Percentiles rank a stretch among this genome's conserved stretches.
phyloP scores from a whole-genome alignment of 495 filamentous ascomycete genomes.

The Delitschia confertaspora region DNA sequence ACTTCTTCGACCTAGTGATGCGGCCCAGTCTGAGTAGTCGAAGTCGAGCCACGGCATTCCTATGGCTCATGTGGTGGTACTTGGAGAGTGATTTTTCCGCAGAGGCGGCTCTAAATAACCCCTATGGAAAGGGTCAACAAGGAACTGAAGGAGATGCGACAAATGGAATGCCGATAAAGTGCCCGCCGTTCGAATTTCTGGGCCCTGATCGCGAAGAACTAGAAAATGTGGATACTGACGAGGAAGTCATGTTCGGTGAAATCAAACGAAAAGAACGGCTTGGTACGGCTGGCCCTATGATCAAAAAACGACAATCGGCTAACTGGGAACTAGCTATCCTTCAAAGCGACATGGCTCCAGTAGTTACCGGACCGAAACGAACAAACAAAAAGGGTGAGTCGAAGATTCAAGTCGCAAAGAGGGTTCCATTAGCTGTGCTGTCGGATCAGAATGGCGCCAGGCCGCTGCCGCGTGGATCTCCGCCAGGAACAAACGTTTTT shows the following conservation, averaged over 20 bases:
- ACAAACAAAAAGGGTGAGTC: slow-evolving; percentile 25
- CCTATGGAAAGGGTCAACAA: slow-evolving; percentile 70
- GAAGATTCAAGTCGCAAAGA: neutral
- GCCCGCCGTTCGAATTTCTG: slow-evolving; percentile 70
- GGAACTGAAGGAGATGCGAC: slow-evolving; percentile 41
- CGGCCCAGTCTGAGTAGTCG: slow-evolving; percentile 69
- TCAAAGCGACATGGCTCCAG: slow-evolving; percentile 27
- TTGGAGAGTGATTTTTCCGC: slow-evolving; percentile 88
- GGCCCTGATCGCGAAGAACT: slow-evolving; percentile 63
- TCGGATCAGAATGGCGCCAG: too few relatives aligned
- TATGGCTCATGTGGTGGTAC: slow-evolving; percentile 99
- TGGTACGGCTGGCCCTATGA: slow-evolving; percentile 49
- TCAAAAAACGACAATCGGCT: neutral
- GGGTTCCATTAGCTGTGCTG: too few relatives aligned
- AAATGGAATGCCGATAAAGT: slow-evolving; percentile 63
- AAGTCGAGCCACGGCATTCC: slow-evolving; percentile 78
- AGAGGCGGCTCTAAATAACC: slow-evolving; percentile 76
- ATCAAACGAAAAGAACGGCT: slow-evolving; percentile 77
- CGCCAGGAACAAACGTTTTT: too few relatives aligned
- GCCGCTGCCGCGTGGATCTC: too few relatives aligned
- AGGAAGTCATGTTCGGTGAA: slow-evolving; percentile 79
- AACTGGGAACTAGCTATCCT: slow-evolving; percentile 22
- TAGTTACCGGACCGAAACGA: slow-evolving; percentile 31
- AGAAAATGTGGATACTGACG: slow-evolving; percentile 85
- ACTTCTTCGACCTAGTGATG: slow-evolving; percentile 98